Conservation (phyloP, 2,329 filamentous ascomycete genomes). For the Plenodomus lindquistii region DNA sequence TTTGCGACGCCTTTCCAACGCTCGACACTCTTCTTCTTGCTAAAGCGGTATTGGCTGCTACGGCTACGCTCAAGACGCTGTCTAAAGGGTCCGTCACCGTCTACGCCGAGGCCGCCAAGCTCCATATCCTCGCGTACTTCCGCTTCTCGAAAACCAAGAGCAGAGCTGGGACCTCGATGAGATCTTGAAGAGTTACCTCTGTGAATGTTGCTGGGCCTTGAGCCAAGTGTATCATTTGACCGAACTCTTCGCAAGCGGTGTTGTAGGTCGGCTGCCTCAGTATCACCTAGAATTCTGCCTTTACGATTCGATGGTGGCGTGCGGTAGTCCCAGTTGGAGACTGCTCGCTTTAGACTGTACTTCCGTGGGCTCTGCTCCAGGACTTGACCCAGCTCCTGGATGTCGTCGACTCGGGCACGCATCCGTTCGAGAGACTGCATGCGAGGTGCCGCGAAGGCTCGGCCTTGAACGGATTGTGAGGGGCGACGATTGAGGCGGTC, state of each 20-base stretch:
- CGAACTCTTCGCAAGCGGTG: constrained; percentile 32
- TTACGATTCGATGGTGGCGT: constrained; percentile 42
- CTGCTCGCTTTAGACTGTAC: constrained; percentile 30
- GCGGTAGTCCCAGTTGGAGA: constrained; percentile 37
- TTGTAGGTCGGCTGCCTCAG: constrained; percentile 35
- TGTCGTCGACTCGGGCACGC: constrained; percentile 46
- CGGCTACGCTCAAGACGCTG: constrained; percentile 36
- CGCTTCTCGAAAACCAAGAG: constrained; percentile 42
- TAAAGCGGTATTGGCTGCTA: constrained; percentile 37
- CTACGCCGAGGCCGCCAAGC: constrained; percentile 28
- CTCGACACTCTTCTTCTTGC: constrained; percentile 40
- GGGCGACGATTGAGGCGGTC: constrained; percentile 38
- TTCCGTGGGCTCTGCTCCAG: constrained; percentile 53
- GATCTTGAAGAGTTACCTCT: constrained; percentile 26
- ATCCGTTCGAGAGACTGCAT: constrained; percentile 55
- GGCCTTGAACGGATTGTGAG: constrained; percentile 52
- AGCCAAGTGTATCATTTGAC: constrained; percentile 38
- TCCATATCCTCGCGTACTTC: constrained; percentile 44
- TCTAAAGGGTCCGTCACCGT: constrained; percentile 33
- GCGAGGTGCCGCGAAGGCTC: constrained; percentile 57
- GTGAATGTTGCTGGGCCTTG: constrained; percentile 20
- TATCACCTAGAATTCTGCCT: constrained; percentile 34
- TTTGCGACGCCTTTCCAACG: constrained; percentile 41
- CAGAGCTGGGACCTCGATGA: constrained; percentile 26
- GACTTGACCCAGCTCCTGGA: constrained; percentile 47